These are phyloP conservation scores for Globisporangium okanoganense DNA, from an alignment of 352 stramenopile genomes.

Conservation along the genomic window DNA sequence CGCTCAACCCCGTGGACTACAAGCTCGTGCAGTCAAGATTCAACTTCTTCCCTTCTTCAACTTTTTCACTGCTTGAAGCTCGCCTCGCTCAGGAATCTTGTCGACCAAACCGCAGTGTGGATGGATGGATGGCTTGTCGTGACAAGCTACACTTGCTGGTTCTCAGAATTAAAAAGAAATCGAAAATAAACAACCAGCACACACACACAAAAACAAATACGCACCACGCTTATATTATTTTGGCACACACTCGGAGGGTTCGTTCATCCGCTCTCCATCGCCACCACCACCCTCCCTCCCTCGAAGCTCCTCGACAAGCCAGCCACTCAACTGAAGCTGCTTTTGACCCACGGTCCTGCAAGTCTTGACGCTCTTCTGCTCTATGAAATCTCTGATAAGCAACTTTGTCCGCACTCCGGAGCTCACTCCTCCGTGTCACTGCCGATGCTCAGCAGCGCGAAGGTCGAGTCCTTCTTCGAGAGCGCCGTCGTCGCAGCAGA, in stretches of 20 bases:
- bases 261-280: neutral
- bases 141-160: too few relatives aligned
- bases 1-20: too few relatives aligned
- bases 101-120: too few relatives aligned
- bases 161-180: too few relatives aligned
- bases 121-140: too few relatives aligned
- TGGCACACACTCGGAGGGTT: neutral
- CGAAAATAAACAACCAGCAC: neutral
- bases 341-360: neutral
- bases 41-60: too few relatives aligned
- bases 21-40: too few relatives aligned
- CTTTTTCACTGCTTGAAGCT: too few relatives aligned
- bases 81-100: too few relatives aligned
- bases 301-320: too few relatives aligned
- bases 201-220: conserved; percentile 10
- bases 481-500: conserved; percentile 16
- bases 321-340: neutral
- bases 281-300: neutral
- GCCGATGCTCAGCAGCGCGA: conserved; percentile 3
- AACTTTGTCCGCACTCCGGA: neutral
- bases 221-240: conserved; percentile 9
- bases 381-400: neutral
- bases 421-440: conserved; percentile 12
- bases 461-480: conserved; percentile 7
- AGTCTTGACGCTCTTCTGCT: neutral